Evolutionary conservation across 768 basidiomycete species (phyloP).

Genomic region (Hygrocybe coccinea): DNA sequence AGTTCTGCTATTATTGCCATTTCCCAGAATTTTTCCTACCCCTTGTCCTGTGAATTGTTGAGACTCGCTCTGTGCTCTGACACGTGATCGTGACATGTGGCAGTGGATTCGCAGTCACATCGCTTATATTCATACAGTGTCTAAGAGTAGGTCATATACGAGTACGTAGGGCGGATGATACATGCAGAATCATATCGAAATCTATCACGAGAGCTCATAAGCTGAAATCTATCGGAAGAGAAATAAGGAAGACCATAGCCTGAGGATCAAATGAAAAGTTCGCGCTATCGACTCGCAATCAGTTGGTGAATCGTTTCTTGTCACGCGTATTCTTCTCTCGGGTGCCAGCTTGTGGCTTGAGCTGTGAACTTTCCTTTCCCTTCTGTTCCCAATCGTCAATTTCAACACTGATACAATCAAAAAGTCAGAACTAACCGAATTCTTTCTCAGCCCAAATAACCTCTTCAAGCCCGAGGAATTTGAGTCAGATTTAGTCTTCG

Average conservation of each 20-base stretch:
- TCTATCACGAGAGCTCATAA: background rate
- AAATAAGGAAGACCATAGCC: too few relatives aligned
- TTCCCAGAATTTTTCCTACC: too few relatives aligned
- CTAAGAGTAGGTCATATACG: too few relatives aligned
- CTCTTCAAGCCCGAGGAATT: slow-evolving; percentile 29
- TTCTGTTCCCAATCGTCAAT: background rate
- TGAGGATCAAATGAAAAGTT: too few relatives aligned
- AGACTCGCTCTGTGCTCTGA: too few relatives aligned
- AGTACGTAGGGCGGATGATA: too few relatives aligned
- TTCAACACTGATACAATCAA: background rate
- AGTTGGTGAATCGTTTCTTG: background rate
- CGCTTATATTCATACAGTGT: too few relatives aligned
- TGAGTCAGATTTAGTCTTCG: slow-evolving; percentile 14
- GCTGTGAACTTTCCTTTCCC: background rate
- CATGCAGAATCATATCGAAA: background rate
- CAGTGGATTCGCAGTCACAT: too few relatives aligned
- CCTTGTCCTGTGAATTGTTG: too few relatives aligned
- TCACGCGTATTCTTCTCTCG: background rate
- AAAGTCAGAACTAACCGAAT: slow-evolving; percentile 30
- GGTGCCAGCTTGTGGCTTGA: background rate
- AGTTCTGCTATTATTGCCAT: too few relatives aligned
- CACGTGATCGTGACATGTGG: too few relatives aligned
- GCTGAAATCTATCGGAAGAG: too few relatives aligned
- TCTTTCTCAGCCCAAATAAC: slow-evolving; percentile 39
- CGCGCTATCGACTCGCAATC: background rate